Conservation (phyloP, 805 yeast genomes). For the Candida bentonensis region DNA sequence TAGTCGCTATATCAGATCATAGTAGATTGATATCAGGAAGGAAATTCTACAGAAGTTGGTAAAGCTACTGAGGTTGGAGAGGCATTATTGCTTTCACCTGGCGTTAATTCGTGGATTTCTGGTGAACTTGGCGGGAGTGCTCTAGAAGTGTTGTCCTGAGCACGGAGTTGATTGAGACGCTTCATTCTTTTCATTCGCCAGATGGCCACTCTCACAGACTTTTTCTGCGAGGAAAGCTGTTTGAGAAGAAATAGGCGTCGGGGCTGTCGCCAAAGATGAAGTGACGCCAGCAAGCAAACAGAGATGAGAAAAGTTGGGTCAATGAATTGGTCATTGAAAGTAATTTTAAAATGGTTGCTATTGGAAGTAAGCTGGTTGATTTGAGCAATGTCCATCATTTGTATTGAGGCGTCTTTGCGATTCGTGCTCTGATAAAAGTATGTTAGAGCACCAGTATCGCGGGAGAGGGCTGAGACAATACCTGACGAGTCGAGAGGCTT, state of each 20-base stretch:
- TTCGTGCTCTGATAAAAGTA: not conserved
- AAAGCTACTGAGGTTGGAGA: not conserved
- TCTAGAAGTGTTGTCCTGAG: not conserved
- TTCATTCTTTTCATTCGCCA: constrained; percentile 1
- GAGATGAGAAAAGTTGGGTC: not conserved
- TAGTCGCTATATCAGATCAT: constrained; percentile 7
- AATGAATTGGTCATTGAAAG: not conserved
- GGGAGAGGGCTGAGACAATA: not conserved
- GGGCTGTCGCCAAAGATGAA: not conserved
- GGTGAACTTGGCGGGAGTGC: not conserved
- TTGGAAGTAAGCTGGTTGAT: not conserved
- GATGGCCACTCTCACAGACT: not conserved
- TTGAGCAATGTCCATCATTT: not conserved
- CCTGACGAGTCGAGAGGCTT: not conserved
- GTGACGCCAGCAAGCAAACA: not conserved
- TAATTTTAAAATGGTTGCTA: not conserved
- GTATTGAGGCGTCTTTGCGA: not conserved
- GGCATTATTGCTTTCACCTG: not conserved
- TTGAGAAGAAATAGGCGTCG: not conserved
- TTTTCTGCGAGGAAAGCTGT: not conserved
- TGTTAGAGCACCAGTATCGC: not conserved
- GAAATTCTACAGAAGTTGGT: not conserved
- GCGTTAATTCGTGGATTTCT: too few species aligned
- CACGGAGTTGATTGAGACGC: not conserved
- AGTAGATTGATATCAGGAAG: not conserved